A percentile compares a stretch with the other conserved stretches of the same genome.
These are phyloP conservation scores for Scheffersomyces coipomensis DNA, from an alignment of 805 yeast species.

Conservation along the genomic window DNA sequence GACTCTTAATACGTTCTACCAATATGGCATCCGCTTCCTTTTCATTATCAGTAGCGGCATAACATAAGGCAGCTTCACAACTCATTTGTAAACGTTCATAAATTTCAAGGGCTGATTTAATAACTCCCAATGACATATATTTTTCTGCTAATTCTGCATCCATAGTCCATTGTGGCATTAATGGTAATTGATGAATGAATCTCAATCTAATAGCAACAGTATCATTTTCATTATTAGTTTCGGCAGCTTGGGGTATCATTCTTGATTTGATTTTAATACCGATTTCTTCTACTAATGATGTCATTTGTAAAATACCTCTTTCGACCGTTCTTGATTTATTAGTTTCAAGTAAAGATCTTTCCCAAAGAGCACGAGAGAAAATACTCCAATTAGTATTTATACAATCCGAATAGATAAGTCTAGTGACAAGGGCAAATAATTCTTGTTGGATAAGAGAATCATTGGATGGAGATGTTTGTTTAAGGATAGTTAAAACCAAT, in stretches of 20 bases:
- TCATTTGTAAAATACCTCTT: conserved; percentile 91
- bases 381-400: conserved; percentile 64
- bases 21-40: conserved; percentile 63
- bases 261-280: conserved; percentile 64
- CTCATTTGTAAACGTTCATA: conserved; percentile 75
- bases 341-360: conserved; percentile 81
- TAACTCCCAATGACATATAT: conserved; percentile 78
- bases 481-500: conserved; percentile 60
- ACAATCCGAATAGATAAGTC: conserved; percentile 58
- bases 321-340: conserved; percentile 82
- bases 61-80: conserved; percentile 86
- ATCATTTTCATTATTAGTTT: conserved; percentile 23
- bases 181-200: conserved; percentile 71
- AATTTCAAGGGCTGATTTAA: conserved; percentile 85
- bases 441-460: conserved; percentile 79
- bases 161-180: conserved; percentile 81
- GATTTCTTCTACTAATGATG: conserved; percentile 84
- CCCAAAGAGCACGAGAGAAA: conserved; percentile 84
- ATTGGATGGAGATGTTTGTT: conserved; percentile 69
- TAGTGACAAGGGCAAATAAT: conserved; percentile 67
- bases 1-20: conserved; percentile 46
- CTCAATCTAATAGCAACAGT: conserved; percentile 55
- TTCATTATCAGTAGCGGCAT: conserved; percentile 80
- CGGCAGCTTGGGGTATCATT: conserved; percentile 47
- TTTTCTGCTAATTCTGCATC: conserved; percentile 83